These are phyloP conservation scores for Pueraria montana DNA, from an alignment of 306 rosid species.

Conservation along the genomic window DNA sequence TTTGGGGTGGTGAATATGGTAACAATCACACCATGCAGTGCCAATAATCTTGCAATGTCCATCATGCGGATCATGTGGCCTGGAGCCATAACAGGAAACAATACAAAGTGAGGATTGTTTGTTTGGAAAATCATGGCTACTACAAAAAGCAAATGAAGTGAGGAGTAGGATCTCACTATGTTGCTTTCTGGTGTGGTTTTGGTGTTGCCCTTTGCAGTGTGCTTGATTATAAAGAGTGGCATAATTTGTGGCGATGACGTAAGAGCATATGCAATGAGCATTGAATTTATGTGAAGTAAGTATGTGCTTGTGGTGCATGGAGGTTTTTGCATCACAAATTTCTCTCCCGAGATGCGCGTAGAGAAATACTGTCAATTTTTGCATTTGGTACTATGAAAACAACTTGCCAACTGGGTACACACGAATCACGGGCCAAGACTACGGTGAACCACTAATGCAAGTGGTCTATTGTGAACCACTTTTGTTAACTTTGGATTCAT, in stretches of 20 bases:
- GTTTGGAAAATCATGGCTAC: constrained; percentile 35
- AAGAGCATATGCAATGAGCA: constrained; percentile 46
- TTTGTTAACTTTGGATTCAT: no score
- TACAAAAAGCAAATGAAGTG: not conserved
- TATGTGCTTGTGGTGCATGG: not conserved
- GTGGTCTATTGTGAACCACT: no score
- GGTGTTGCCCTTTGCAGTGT: not conserved
- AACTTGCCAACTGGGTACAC: no score
- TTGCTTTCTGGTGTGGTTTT: no score
- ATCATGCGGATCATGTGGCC: constrained; percentile 59
- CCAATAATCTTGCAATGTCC: constrained; percentile 59
- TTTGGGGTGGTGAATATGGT: constrained; percentile 60
- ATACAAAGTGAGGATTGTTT: constrained; percentile 44
- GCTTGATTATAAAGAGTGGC: not conserved
- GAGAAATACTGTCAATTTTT: no score
- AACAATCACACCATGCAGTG: constrained; percentile 52
- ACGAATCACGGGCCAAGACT: no score
- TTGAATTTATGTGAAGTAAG: constrained; percentile 1
- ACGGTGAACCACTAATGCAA: no score
- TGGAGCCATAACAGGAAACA: constrained; percentile 54
- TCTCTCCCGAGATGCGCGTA: no score
- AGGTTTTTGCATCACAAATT: no score
- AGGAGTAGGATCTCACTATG: not conserved
- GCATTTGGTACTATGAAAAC: no score
- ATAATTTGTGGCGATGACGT: constrained; percentile 38